Percentiles rank a stretch among this genome's conserved stretches.
phyloP scores from a whole-genome alignment of 202 grass and related monocot species.

The Sporobolus alterniflorus region DNA sequence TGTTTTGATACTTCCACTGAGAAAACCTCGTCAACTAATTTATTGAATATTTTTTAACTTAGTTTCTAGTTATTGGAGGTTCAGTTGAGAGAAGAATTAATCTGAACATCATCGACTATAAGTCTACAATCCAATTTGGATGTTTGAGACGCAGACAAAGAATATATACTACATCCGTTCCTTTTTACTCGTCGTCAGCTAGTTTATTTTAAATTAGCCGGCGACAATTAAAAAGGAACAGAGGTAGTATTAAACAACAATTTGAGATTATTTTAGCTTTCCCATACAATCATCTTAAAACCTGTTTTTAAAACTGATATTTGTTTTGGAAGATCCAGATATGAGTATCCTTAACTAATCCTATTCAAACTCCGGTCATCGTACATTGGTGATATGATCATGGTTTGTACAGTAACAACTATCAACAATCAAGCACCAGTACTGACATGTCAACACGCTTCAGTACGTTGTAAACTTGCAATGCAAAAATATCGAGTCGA shows the following conservation, averaged over 20 bases:
- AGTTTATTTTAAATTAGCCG: too few relatives aligned
- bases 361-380: neutral
- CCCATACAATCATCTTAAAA: neutral
- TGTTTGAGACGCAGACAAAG: too few relatives aligned
- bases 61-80: neutral
- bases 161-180: too few relatives aligned
- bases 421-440: neutral
- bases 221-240: too few relatives aligned
- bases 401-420: neutral
- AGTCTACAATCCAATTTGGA: too few relatives aligned
- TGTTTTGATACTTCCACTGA: conserved; percentile 1
- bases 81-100: conserved; percentile 7
- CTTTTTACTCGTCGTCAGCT: too few relatives aligned
- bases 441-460: neutral
- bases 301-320: neutral
- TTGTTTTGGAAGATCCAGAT: neutral
- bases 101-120: too few relatives aligned
- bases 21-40: conserved; percentile 12
- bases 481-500: neutral
- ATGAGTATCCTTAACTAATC: neutral
- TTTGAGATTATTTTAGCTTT: neutral
- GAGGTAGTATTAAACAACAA: neutral
- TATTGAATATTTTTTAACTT: neutral
- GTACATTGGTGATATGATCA: neutral
- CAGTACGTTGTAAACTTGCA: neutral